Evolutionary conservation across 192 early-diverging fungal species (phyloP).

Genomic region (Entomortierella parvispora): DNA sequence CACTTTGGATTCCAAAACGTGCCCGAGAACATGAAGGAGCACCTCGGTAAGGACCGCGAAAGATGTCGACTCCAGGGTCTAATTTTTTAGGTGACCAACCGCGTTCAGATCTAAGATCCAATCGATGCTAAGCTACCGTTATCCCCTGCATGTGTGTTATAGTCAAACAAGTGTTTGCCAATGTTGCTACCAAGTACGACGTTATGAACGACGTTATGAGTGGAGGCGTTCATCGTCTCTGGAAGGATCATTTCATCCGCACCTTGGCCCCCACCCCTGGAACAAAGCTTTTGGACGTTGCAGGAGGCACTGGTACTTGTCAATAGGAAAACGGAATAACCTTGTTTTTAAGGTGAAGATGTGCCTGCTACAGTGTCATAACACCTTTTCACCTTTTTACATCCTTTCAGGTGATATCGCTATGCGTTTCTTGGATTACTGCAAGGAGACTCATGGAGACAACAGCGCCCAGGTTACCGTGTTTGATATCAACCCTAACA

Average conservation of each 20-base stretch:
- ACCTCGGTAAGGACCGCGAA: slow-evolving; percentile 66
- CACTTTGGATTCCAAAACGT: slow-evolving; percentile 97
- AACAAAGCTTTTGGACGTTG: slow-evolving; percentile 93
- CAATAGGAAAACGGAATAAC: neutral
- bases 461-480: slow-evolving; percentile 78
- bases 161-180: slow-evolving; percentile 94
- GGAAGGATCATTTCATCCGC: slow-evolving; percentile 96
- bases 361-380: neutral
- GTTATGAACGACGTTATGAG: slow-evolving; percentile 99
- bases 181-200: slow-evolving; percentile 96
- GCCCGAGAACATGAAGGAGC: slow-evolving; percentile 85
- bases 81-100: no score
- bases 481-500: slow-evolving; percentile 96
- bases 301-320: slow-evolving; percentile 89
- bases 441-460: slow-evolving; percentile 73
- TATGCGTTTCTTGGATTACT: slow-evolving; percentile 91
- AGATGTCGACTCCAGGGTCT: no score
- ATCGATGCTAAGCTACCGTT: no score
- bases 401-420: slow-evolving; percentile 86
- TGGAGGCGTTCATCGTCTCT: slow-evolving; percentile 91
- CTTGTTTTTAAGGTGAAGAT: neutral
- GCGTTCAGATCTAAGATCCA: no score
- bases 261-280: slow-evolving; percentile 81
- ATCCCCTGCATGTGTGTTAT: no score
- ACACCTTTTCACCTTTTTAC: slow-evolving; percentile 5